phyloP scores from a whole-genome alignment of 257 asterid genomes.

The Salvia rosmarinus region DNA sequence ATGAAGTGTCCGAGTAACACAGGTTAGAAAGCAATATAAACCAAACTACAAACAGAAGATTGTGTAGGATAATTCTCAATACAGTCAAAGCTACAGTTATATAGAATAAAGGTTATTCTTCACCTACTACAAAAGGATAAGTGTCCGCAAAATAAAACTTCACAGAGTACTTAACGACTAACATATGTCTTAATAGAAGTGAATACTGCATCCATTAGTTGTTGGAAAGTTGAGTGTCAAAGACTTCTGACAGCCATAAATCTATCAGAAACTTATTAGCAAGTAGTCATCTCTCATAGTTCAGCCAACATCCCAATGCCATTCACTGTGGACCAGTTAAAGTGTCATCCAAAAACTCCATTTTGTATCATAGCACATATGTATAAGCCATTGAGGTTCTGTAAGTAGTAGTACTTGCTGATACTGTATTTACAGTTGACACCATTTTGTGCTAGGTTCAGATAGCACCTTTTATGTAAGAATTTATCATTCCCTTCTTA shows the following conservation, averaged over 20 bases:
- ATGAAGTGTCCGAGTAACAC: no score
- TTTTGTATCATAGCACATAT: no score
- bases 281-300: background rate
- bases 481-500: no score
- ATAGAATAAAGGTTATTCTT: constrained; percentile 7
- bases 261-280: no score
- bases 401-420: no score
- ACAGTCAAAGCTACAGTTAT: background rate
- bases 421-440: no score
- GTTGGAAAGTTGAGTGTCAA: background rate
- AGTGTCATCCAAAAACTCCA: no score
- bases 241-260: no score
- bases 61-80: constrained; percentile 1
- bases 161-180: background rate
- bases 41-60: background rate
- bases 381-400: no score
- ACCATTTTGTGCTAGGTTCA: no score
- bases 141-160: background rate
- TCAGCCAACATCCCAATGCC: background rate
- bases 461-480: no score
- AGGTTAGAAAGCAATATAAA: background rate
- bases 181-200: background rate
- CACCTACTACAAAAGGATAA: constrained; percentile 1
- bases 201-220: background rate
- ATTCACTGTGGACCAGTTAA: no score